Evolutionary conservation across 257 asterid species (phyloP).

Genomic region (Echium plantagineum): DNA sequence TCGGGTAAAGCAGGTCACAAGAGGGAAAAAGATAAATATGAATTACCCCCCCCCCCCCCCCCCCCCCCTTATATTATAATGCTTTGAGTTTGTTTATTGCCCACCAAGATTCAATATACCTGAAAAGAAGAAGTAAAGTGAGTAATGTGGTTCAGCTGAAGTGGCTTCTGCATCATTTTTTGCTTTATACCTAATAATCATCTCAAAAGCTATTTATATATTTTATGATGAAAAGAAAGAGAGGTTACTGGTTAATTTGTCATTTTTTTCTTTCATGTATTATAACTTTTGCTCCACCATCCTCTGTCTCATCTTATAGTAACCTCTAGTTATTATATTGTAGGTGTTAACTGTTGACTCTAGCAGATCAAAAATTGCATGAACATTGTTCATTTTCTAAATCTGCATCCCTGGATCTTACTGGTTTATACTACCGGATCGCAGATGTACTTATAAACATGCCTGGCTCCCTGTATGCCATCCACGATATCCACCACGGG

Average conservation of each 20-base stretch:
- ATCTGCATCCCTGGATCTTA: too few relatives aligned
- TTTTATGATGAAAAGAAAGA: conserved; percentile 4
- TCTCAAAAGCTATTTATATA: conserved; percentile 17
- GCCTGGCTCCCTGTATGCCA: conserved; percentile 68
- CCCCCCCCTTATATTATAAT: too few relatives aligned
- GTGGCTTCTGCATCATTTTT: conserved; percentile 11
- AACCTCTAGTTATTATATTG: not conserved
- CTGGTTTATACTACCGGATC: too few relatives aligned
- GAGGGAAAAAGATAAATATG: too few relatives aligned
- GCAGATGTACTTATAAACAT: not conserved
- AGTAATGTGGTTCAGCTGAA: conserved; percentile 21
- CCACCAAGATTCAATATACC: not conserved
- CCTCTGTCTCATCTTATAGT: conserved; percentile 4
- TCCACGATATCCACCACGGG: conserved; percentile 10
- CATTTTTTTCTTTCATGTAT: not conserved
- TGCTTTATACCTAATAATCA: conserved; percentile 14
- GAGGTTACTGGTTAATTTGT: conserved; percentile 6
- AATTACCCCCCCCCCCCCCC: too few relatives aligned
- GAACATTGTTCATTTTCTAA: too few relatives aligned
- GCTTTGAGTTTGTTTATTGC: too few relatives aligned
- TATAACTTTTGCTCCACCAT: conserved; percentile 9
- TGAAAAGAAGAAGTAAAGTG: not conserved
- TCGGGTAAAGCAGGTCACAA: too few relatives aligned
- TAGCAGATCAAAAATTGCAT: not conserved
- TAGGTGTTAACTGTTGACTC: not conserved